Evolutionary conservation across 208 protist species (phyloP).

Genomic region (Leishmania braziliensis): DNA sequence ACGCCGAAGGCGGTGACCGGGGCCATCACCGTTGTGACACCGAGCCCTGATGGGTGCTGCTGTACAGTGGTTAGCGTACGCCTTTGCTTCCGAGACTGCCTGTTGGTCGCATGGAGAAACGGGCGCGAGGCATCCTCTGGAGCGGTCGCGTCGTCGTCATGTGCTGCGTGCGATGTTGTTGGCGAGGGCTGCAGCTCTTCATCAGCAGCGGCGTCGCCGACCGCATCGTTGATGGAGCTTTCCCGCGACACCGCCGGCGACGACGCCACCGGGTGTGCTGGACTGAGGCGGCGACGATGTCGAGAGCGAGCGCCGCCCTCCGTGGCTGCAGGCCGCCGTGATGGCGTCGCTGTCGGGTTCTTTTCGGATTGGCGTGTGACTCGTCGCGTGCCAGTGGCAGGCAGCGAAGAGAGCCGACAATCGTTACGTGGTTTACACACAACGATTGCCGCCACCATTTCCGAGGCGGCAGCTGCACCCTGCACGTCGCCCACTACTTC

Average conservation of each 20-base stretch:
- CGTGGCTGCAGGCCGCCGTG: background rate
- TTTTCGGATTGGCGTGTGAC: background rate
- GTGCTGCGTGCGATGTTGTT: background rate
- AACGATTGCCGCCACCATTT: background rate
- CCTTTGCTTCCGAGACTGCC: background rate
- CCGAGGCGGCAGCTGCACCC: background rate
- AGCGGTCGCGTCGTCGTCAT: background rate
- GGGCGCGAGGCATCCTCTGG: background rate
- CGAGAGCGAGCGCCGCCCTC: background rate
- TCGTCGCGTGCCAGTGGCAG: background rate
- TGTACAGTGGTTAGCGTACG: too few species aligned
- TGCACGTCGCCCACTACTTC: background rate
- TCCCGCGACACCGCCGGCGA: constrained; percentile 3
- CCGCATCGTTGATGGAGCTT: constrained; percentile 2
- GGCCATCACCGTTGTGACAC: background rate
- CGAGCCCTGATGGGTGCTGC: background rate
- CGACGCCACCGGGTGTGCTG: constrained; percentile 1
- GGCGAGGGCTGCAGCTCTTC: background rate
- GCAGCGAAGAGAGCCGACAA: background rate
- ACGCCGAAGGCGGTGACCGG: background rate
- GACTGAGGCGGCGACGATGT: constrained; percentile 4
- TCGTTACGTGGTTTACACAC: background rate
- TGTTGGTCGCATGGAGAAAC: background rate
- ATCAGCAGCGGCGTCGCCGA: background rate
- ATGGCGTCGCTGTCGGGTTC: background rate